A percentile compares a stretch with the other conserved stretches of the same genome.
These are phyloP conservation scores for Porogramme epimiltina DNA, from an alignment of 1,284 basidiomycete genomes.

Conservation along the genomic window DNA sequence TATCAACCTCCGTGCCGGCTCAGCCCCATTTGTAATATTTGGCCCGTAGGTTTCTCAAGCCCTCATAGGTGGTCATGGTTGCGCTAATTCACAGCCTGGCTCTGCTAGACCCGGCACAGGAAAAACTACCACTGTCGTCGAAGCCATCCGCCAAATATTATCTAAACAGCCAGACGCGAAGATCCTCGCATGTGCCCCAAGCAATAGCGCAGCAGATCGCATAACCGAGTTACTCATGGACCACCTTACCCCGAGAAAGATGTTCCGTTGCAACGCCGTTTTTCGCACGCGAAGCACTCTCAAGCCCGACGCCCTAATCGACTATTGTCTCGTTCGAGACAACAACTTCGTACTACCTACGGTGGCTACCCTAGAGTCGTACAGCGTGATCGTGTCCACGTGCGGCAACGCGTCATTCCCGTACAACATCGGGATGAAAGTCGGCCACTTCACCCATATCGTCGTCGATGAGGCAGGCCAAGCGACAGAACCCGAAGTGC, in stretches of 20 bases:
- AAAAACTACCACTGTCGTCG: slow-evolving; percentile 69
- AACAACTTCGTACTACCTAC: slow-evolving; percentile 50
- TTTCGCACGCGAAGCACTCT: slow-evolving; percentile 45
- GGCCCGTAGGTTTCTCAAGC: slow-evolving; percentile 54
- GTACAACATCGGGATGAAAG: slow-evolving; percentile 53
- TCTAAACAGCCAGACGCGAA: slow-evolving; percentile 40
- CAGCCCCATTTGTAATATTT: slow-evolving; percentile 61
- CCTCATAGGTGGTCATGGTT: background rate
- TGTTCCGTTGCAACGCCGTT: slow-evolving; percentile 69
- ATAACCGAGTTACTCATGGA: slow-evolving; percentile 51
- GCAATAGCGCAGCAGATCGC: slow-evolving; percentile 64
- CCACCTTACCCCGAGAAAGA: slow-evolving; percentile 35
- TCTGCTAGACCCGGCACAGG: slow-evolving; percentile 61
- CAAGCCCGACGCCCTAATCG: slow-evolving; percentile 44
- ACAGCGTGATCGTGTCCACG: slow-evolving; percentile 61
- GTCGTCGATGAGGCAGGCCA: slow-evolving; percentile 70
- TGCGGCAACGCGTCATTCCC: slow-evolving; percentile 61
- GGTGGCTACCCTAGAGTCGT: slow-evolving; percentile 42
- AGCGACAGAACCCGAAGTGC: slow-evolving; percentile 58
- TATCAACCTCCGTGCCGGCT: slow-evolving; percentile 42
- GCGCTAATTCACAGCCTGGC: no score
- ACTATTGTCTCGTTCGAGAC: slow-evolving; percentile 41
- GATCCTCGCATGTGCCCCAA: slow-evolving; percentile 65
- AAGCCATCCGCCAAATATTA: slow-evolving; percentile 63
- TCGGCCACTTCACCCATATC: slow-evolving; percentile 62